A percentile compares a stretch with the other conserved stretches of the same genome.
phyloP scores from a whole-genome alignment of 2,329 filamentous ascomycete genomes.

The Didymella exigua region DNA sequence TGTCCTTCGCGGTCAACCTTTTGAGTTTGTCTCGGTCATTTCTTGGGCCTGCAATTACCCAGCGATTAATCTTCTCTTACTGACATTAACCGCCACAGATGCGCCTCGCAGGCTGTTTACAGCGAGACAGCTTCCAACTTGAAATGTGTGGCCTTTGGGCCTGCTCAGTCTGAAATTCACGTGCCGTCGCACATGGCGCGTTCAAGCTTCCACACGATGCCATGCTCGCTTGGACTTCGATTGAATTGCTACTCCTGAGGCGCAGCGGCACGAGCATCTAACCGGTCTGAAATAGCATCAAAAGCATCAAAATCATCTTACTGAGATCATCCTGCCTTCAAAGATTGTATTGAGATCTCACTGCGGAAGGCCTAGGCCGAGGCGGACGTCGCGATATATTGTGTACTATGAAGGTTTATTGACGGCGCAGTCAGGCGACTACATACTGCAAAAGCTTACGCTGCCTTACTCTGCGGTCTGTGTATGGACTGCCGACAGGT shows the following conservation, averaged over 20 bases:
- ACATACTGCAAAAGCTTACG: constrained; percentile 15
- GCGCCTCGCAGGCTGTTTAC: constrained; percentile 6
- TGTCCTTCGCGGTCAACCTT: constrained; percentile 16
- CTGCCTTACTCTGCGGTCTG: neutral
- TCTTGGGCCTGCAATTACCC: constrained; percentile 28
- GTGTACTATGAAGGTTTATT: constrained; percentile 14
- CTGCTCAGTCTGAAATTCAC: neutral
- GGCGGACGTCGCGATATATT: constrained; percentile 3
- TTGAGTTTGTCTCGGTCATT: constrained; percentile 16
- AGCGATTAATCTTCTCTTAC: constrained; percentile 34
- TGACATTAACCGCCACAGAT: constrained; percentile 30
- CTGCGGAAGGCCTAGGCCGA: neutral
- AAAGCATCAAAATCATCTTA: neutral
- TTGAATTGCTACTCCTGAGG: neutral
- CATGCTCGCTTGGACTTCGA: neutral
- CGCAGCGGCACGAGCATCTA: neutral
- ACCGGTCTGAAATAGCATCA: neutral
- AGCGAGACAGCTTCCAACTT: neutral
- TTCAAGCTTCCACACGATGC: neutral
- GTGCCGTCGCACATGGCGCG: constrained; percentile 9
- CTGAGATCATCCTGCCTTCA: neutral
- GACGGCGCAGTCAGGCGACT: constrained; percentile 19
- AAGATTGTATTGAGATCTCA: neutral
- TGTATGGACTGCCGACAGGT: constrained; percentile 20
- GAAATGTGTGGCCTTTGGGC: neutral